Percentiles rank a stretch among this genome's conserved stretches.
These are phyloP conservation scores for Phylloboletellus chloephorus DNA, from an alignment of 1,284 basidiomycete genomes.

Conservation along the genomic window DNA sequence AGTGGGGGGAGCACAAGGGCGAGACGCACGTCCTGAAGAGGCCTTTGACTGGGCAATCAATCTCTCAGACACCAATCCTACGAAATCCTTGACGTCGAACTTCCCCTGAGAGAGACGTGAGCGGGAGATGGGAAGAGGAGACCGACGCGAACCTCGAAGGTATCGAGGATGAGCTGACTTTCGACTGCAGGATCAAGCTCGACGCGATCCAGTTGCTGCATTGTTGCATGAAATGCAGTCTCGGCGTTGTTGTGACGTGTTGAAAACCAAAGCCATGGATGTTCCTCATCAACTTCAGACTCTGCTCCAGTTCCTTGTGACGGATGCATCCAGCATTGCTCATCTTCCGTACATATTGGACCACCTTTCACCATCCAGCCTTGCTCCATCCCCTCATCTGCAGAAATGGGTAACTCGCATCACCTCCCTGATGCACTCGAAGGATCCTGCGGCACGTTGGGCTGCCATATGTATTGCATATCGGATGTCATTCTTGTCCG, in stretches of 20 bases:
- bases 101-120: slow-evolving; percentile 53
- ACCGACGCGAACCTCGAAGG: slow-evolving; percentile 52
- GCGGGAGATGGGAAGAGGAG: neutral
- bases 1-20: neutral
- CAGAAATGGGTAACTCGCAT: slow-evolving; percentile 69
- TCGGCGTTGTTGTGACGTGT: slow-evolving; percentile 31
- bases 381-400: slow-evolving; percentile 57
- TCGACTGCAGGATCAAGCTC: slow-evolving; percentile 52
- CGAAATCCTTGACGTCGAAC: slow-evolving; percentile 89
- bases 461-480: slow-evolving; percentile 68
- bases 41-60: slow-evolving; percentile 80
- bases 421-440: slow-evolving; percentile 67
- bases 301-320: slow-evolving; percentile 63
- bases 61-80: slow-evolving; percentile 80
- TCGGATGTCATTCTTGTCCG: slow-evolving; percentile 54
- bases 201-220: slow-evolving; percentile 23
- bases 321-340: slow-evolving; percentile 53
- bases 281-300: slow-evolving; percentile 50
- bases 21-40: slow-evolving; percentile 72
- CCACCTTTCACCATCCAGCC: slow-evolving; percentile 44
- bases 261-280: slow-evolving; percentile 29
- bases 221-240: slow-evolving; percentile 11
- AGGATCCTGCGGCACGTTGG: slow-evolving; percentile 67
- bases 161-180: slow-evolving; percentile 58
- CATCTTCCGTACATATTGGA: slow-evolving; percentile 56